Conservation (phyloP, 2,329 filamentous ascomycete genomes). For the Colletotrichum tabaci region DNA sequence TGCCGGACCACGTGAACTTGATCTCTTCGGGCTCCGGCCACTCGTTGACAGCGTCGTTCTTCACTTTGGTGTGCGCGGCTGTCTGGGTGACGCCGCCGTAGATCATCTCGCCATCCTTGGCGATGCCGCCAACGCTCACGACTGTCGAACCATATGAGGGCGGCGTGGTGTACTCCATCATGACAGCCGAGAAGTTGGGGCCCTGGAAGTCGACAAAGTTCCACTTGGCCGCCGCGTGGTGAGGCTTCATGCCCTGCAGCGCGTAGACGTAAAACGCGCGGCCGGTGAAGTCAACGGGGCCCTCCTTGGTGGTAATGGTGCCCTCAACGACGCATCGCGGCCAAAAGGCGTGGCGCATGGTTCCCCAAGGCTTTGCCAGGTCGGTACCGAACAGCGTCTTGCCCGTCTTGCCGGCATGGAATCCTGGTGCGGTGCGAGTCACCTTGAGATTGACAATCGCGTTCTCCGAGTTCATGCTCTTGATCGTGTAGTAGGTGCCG, state of each 20-base stretch:
- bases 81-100: conserved; percentile 77
- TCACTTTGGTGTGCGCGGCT: conserved; percentile 78
- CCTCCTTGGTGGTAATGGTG: conserved; percentile 85
- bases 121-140: conserved; percentile 87
- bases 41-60: conserved; percentile 82
- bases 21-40: conserved; percentile 89
- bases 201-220: conserved; percentile 95
- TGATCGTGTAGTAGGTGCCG: conserved; percentile 87
- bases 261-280: conserved; percentile 86
- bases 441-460: conserved; percentile 90
- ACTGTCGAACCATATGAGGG: conserved; percentile 90
- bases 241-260: conserved; percentile 98
- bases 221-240: conserved; percentile 93
- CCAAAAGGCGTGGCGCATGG: conserved; percentile 95
- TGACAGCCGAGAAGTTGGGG: conserved; percentile 85
- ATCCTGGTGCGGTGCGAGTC: conserved; percentile 82
- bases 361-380: conserved; percentile 87
- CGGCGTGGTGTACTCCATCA: conserved; percentile 98
- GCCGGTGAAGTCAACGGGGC: conserved; percentile 86
- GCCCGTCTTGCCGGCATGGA: conserved; percentile 87
- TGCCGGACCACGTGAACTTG: conserved; percentile 84
- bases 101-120: conserved; percentile 85
- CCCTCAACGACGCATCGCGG: conserved; percentile 87
- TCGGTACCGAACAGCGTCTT: conserved; percentile 91
- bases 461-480: conserved; percentile 86